Evolutionary conservation across 176 grass and related monocot species (phyloP), one percentile per base, ranked within the genome.

Genomic region (Phoenix roebelenii): DNA sequence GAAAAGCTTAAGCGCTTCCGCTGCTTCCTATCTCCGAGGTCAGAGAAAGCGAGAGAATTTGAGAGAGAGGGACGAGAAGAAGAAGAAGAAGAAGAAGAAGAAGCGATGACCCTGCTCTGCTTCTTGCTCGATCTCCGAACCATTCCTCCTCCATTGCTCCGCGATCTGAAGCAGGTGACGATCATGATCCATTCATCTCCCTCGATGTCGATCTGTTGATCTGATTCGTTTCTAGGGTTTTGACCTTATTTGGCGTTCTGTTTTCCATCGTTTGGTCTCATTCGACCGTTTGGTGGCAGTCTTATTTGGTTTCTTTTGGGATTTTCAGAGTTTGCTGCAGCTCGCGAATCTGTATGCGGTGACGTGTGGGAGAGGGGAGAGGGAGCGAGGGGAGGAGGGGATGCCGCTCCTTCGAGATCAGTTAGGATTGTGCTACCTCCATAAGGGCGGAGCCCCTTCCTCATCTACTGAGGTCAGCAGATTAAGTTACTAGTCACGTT

Each of bases 121-220:
- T 97, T 97, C 76, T 71, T 97, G 58, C 65, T 97, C 49, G 92
- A 96, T 83, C 78, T 91, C 39, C 80, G 92, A 59, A 82, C 83
- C 72, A 88, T 97, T 52, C 72, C 87, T 18, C 75, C 72, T 55
- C 59, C 75, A 16, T 55, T 88, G 69, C 92, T 97, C 57, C 55
- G 61, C 58, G 57, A 65, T 77, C 78, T 91, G 72, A 97, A 97
- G 74, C 78, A 84, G 92, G 91, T 85, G 60, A 28, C 10, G 9
- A 0, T 14, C 1, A 44, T 1, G 16, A 24, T 60, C 58, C 50
- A 20, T 18, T 16, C 18, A 20, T 58, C 4, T 12, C 64, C 16
- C 20, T 18, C 39, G 51, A 5, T 60, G 10, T 19, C 51, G 25
- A 3, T 24, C 0, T n/a, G 7, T 39, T 19, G n/a, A 71, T 16